Evolutionary conservation across 495 filamentous ascomycete species (phyloP).

Genomic region (Penicillium atrosanguineum): DNA sequence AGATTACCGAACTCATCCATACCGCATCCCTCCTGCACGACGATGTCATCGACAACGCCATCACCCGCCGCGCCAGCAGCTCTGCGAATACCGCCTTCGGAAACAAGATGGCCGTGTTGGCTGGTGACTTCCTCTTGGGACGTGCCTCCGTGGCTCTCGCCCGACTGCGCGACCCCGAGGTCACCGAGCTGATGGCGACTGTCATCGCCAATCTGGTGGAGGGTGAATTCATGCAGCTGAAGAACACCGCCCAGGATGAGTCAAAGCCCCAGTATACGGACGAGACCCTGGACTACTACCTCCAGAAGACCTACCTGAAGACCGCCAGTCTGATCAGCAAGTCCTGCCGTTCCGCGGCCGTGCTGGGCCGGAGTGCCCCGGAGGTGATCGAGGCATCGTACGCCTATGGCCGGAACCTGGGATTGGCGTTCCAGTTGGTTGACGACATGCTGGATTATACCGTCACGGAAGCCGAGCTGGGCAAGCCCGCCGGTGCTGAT

Average conservation of each 20-base stretch:
- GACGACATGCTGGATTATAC: conserved; percentile 99
- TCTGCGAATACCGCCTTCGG: conserved; percentile 93
- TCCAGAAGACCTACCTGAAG: conserved; percentile 99
- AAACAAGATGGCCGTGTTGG: conserved; percentile 98
- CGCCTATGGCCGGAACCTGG: conserved; percentile 84
- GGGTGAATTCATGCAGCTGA: conserved; percentile 98
- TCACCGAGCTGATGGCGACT: conserved; percentile 89
- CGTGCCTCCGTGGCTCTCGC: conserved; percentile 92
- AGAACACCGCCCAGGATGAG: conserved; percentile 91
- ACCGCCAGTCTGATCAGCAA: conserved; percentile 94
- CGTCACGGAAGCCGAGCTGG: conserved; percentile 74
- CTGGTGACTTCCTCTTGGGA: conserved; percentile 91
- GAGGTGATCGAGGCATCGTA: conserved; percentile 90
- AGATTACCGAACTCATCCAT: conserved; percentile 97
- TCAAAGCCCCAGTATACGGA: conserved; percentile 76
- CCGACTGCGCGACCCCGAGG: conserved; percentile 85
- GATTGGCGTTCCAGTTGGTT: conserved; percentile 95
- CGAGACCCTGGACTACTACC: conserved; percentile 85
- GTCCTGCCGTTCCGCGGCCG: conserved; percentile 83
- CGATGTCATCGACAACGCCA: conserved; percentile 94
- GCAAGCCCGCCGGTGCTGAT: conserved; percentile 93
- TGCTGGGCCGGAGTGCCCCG: conserved; percentile 74
- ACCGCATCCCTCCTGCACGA: conserved; percentile 96
- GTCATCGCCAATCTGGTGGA: conserved; percentile 97
- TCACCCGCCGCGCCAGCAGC: conserved; percentile 73